Evolutionary conservation across 1,284 basidiomycete genomes (phyloP).

Genomic region (Microbotryomycetes sp.): DNA sequence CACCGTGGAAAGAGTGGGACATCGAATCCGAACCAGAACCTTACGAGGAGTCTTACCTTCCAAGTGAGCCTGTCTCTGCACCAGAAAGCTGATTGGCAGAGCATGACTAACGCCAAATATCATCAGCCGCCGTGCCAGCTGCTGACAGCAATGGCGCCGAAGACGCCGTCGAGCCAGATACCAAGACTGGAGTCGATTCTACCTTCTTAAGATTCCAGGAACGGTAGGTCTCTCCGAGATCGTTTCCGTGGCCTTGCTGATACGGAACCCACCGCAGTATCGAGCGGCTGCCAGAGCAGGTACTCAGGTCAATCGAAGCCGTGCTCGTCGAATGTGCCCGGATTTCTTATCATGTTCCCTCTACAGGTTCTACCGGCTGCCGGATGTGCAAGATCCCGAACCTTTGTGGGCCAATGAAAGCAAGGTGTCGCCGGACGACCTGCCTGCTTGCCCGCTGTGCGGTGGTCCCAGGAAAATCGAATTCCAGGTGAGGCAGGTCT

Average conservation of each 20-base stretch:
- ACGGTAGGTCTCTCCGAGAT: neutral
- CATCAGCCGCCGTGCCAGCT: neutral
- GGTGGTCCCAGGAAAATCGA: slow-evolving; percentile 20
- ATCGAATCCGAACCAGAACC: slow-evolving; percentile 25
- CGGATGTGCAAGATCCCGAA: slow-evolving; percentile 22
- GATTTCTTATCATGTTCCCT: too few relatives aligned
- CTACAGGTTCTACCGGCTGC: slow-evolving; percentile 27
- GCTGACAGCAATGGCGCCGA: slow-evolving; percentile 9
- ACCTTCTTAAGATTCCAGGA: slow-evolving; percentile 30
- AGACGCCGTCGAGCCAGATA: slow-evolving; percentile 21
- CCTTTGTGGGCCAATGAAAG: slow-evolving; percentile 16
- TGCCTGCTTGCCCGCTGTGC: slow-evolving; percentile 22
- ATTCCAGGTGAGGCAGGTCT: slow-evolving; percentile 32
- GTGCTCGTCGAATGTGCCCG: too few relatives aligned
- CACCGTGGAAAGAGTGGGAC: slow-evolving; percentile 23
- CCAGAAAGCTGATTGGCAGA: too few relatives aligned
- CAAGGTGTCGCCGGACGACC: slow-evolving; percentile 6
- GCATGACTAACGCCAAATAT: too few relatives aligned
- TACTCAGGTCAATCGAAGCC: too few relatives aligned
- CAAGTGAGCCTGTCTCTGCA: too few relatives aligned
- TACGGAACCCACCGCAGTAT: slow-evolving; percentile 1
- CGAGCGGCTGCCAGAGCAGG: slow-evolving; percentile 27
- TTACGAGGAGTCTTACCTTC: slow-evolving; percentile 27
- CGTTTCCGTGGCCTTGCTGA: neutral
- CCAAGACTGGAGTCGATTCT: slow-evolving; percentile 21